Base-by-base conservation (phyloP, 2,329 filamentous ascomycete species). In the Talaromyces sp. region DNA sequence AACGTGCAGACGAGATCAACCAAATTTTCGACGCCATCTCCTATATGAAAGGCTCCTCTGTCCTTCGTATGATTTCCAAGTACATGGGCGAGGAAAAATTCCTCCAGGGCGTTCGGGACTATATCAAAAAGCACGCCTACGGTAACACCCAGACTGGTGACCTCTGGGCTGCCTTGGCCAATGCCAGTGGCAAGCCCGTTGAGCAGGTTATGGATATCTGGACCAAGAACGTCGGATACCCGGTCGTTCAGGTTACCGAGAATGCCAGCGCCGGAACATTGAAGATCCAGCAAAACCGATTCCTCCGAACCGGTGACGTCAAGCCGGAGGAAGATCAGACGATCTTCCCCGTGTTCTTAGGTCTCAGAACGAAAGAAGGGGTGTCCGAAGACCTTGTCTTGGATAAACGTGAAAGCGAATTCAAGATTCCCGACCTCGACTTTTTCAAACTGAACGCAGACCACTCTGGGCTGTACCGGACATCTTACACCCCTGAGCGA, bases 11-110 rank as follows among this genome's bases (percentile, higher is more conserved):
- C 68, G 92, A 98, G 77, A 93, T 98, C 75, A 96, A 96, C 78
- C 93, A 98, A 79, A 98, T 98, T 68, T 98, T 98, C 69, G 94
- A 98, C 73, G 91, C 92, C 65, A 98, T 98, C 67, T 97, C 94
- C 1, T 98, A 98, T 79, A 93, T 92, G 61, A 98, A 98, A 81
- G 94, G 94, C 18, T 97, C 93, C 10, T 96, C 92, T 69, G 93
- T 98, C 36, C 83, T 98, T 64, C 90, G 94, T 72, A 98, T 98
- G 94, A 93, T 98, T 67, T 96, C 94, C 23, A 96, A 92, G 67
- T 96, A 96, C 71, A 82, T 98, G 28, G 94, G 94, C 57, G 94
- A 98, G 75, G 92, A 97, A 51, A 83, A 86, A 18, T 98, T 98
- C 83, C 87, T 98, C 73, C 91, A 97, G 74, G 94, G 94, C 72